Evolutionary conservation across 2,329 filamentous ascomycete species (phyloP).

Genomic region (Ambrosiella xylebori): DNA sequence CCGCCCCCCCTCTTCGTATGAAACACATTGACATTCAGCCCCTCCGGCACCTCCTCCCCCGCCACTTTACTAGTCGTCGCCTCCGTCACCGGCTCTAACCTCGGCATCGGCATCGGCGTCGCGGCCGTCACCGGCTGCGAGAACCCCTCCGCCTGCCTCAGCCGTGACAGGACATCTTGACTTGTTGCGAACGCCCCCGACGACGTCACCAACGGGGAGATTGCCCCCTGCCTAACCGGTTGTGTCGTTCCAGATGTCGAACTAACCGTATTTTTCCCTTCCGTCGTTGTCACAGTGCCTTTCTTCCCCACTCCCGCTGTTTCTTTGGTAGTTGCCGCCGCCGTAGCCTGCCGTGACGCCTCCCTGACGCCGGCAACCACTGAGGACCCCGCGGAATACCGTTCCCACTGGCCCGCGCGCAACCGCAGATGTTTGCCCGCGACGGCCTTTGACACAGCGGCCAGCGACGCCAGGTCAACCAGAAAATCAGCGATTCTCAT

Average conservation of each 20-base stretch:
- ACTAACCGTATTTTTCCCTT: background rate
- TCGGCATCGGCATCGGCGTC: slow-evolving; percentile 10
- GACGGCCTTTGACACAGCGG: slow-evolving; percentile 51
- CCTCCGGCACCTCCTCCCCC: background rate
- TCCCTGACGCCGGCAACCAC: slow-evolving; percentile 21
- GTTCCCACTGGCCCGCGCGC: slow-evolving; percentile 35
- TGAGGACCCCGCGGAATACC: slow-evolving; percentile 30
- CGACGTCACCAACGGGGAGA: background rate
- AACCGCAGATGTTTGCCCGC: slow-evolving; percentile 45
- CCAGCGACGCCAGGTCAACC: slow-evolving; percentile 53
- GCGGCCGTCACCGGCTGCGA: background rate
- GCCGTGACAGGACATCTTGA: slow-evolving; percentile 5
- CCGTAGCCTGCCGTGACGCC: slow-evolving; percentile 4
- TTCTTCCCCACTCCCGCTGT: background rate
- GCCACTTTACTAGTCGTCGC: background rate
- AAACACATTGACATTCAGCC: slow-evolving; percentile 11
- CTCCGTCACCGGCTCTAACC: slow-evolving; percentile 10
- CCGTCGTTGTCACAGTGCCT: too few relatives aligned
- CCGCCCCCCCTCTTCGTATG: slow-evolving; percentile 8
- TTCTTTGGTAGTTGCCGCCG: background rate
- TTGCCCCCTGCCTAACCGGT: background rate
- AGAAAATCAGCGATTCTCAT: slow-evolving; percentile 48
- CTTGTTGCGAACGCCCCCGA: background rate
- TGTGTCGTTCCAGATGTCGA: background rate
- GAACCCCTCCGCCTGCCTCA: slow-evolving; percentile 10